Evolutionary conservation across 768 basidiomycete genomes (phyloP).

Genomic region (Termitomyces heimii): DNA sequence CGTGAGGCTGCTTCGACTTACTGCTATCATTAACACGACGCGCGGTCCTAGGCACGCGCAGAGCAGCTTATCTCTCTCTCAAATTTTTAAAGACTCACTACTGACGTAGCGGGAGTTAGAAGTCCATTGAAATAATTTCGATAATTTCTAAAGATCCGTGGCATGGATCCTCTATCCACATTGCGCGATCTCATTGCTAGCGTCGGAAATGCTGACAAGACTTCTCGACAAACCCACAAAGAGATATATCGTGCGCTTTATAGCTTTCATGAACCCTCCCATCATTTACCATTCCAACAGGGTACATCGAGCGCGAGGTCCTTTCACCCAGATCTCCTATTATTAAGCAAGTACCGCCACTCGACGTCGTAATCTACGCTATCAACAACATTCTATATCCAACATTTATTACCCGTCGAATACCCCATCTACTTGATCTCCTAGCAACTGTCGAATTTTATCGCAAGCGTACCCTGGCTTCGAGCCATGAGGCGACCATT

Average conservation of each 20-base stretch:
- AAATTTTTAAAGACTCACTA: no score
- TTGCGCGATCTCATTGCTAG: slow-evolving; percentile 13
- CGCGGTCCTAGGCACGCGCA: no score
- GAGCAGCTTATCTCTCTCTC: no score
- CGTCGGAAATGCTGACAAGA: slow-evolving; percentile 4
- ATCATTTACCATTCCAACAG: slow-evolving; percentile 7
- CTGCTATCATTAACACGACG: no score
- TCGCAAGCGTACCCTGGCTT: slow-evolving; percentile 20
- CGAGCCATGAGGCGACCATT: slow-evolving; percentile 19
- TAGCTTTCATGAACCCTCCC: background rate
- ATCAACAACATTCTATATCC: slow-evolving; percentile 26
- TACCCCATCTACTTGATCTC: slow-evolving; percentile 28
- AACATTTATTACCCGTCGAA: slow-evolving; percentile 15
- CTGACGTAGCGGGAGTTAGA: background rate
- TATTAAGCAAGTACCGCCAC: slow-evolving; percentile 18
- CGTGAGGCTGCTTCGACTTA: no score
- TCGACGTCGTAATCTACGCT: slow-evolving; percentile 25
- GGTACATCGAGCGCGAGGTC: slow-evolving; percentile 16
- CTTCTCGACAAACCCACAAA: slow-evolving; percentile 7
- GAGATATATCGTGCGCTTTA: slow-evolving; percentile 12
- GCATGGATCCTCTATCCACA: slow-evolving; percentile 11
- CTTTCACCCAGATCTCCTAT: slow-evolving; percentile 18
- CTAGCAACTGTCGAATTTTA: slow-evolving; percentile 32
- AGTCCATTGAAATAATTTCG: background rate
- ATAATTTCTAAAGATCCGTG: background rate